Evolutionary conservation across 352 stramenopile species (phyloP).

Genomic region (Blastocystis hominis): DNA sequence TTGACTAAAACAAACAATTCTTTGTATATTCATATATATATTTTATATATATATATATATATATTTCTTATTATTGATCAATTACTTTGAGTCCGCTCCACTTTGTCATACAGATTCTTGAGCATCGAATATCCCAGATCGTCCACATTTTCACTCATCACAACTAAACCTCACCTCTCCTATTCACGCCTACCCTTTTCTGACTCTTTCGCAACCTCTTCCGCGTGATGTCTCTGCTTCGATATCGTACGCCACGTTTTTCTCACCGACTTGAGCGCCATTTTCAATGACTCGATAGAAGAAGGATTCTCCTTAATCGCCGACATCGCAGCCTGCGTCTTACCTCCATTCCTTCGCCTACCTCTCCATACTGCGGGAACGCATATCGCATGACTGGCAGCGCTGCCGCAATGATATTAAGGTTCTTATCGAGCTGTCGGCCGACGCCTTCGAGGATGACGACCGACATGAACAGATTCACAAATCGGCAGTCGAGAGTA

Average conservation of each 20-base stretch:
- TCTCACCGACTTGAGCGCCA: not conserved
- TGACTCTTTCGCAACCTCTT: not conserved
- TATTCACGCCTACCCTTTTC: not conserved
- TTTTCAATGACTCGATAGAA: not conserved
- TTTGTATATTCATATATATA: too few relatives aligned
- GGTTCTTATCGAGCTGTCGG: constrained; percentile 40
- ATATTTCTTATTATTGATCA: not conserved
- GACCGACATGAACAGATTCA: constrained; percentile 54
- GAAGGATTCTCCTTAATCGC: constrained; percentile 30
- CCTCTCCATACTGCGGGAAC: constrained; percentile 42
- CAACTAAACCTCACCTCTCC: not conserved
- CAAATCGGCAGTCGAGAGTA: constrained; percentile 22
- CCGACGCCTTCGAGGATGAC: constrained; percentile 54
- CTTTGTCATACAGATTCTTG: not conserved
- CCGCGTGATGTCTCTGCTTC: not conserved
- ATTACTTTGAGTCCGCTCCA: not conserved
- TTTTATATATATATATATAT: too few relatives aligned
- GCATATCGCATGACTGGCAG: constrained; percentile 35
- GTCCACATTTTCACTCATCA: not conserved
- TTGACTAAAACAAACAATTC: constrained; percentile 14
- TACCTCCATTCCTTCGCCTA: not conserved
- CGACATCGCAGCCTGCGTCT: not conserved
- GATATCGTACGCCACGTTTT: not conserved
- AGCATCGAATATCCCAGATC: not conserved
- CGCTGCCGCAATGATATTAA: constrained; percentile 20